Evolutionary conservation across 1,284 basidiomycete genomes (phyloP).

Genomic region (Cutaneotrichosporon mucoides): DNA sequence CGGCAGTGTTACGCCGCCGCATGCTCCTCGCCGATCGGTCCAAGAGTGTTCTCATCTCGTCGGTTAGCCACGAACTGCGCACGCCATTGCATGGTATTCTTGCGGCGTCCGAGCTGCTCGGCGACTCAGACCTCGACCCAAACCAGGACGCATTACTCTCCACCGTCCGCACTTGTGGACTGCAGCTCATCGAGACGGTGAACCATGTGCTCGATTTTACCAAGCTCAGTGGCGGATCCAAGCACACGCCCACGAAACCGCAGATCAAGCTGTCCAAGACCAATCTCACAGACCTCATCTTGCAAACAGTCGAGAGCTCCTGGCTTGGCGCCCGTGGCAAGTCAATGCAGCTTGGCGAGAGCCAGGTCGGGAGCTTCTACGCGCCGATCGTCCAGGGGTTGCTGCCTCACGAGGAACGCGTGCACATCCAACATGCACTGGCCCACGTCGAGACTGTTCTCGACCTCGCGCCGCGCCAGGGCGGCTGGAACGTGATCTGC

Average conservation of each 20-base stretch:
- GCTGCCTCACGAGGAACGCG: slow-evolving; percentile 54
- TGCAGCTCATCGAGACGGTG: slow-evolving; percentile 59
- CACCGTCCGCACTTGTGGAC: slow-evolving; percentile 51
- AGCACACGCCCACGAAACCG: slow-evolving; percentile 49
- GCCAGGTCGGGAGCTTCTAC: slow-evolving; percentile 86
- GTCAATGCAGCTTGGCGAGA: slow-evolving; percentile 53
- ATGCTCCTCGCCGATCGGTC: slow-evolving; percentile 90
- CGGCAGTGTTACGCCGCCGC: slow-evolving; percentile 83
- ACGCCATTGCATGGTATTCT: slow-evolving; percentile 88
- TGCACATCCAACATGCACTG: slow-evolving; percentile 23
- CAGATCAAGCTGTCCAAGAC: slow-evolving; percentile 67
- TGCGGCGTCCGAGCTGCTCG: slow-evolving; percentile 81
- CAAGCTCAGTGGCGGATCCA: slow-evolving; percentile 83
- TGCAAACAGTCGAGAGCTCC: slow-evolving; percentile 90
- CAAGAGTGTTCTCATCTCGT: slow-evolving; percentile 51
- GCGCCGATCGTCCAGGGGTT: slow-evolving; percentile 56
- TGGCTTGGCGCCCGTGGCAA: slow-evolving; percentile 90
- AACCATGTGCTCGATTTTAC: slow-evolving; percentile 97
- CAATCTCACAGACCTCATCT: slow-evolving; percentile 83
- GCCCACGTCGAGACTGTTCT: slow-evolving; percentile 67
- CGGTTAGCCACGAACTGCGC: slow-evolving; percentile 89
- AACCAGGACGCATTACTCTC: slow-evolving; percentile 80
- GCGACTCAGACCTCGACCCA: slow-evolving; percentile 73
- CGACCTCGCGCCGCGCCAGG: slow-evolving; percentile 57
- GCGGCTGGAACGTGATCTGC: slow-evolving; percentile 85